These are phyloP conservation scores for Marasmius sp. DNA, from an alignment of 1,284 basidiomycete species.

Conservation along the genomic window DNA sequence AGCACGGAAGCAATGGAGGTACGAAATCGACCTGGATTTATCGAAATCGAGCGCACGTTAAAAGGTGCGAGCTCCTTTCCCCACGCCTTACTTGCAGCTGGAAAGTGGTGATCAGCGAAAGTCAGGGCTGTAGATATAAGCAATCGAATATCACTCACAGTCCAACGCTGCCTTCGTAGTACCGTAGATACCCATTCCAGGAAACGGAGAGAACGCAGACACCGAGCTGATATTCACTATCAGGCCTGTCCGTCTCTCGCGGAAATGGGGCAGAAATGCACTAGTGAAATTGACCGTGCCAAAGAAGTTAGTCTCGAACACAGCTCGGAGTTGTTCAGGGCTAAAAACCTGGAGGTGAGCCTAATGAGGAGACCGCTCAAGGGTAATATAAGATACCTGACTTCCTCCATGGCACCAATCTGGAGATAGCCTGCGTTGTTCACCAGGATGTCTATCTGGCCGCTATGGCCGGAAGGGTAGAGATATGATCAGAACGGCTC, in stretches of 20 bases:
- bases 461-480: slow-evolving; percentile 9
- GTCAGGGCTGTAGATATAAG: neutral
- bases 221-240: slow-evolving; percentile 21
- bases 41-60: slow-evolving; percentile 7
- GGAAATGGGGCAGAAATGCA: slow-evolving; percentile 20
- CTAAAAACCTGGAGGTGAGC: neutral
- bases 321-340: slow-evolving; percentile 6
- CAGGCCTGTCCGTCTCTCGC: slow-evolving; percentile 13
- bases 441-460: slow-evolving; percentile 18
- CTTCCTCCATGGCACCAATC: slow-evolving; percentile 19
- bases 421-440: slow-evolving; percentile 22
- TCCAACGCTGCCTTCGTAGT: slow-evolving; percentile 22
- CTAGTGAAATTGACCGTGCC: slow-evolving; percentile 18
- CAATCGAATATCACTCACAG: neutral
- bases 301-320: slow-evolving; percentile 23
- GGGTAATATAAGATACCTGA: slow-evolving; percentile 2
- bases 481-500: neutral
- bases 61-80: slow-evolving; percentile 10
- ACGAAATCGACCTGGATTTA: slow-evolving; percentile 10
- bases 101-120: neutral
- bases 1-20: slow-evolving; percentile 3
- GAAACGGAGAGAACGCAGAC: slow-evolving; percentile 10
- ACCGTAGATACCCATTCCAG: slow-evolving; percentile 18
- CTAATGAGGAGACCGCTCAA: too few relatives aligned
- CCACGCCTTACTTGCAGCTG: slow-evolving; percentile 9